Percentiles rank a stretch among this genome's conserved stretches.
These are phyloP conservation scores for Polyporus arcularius DNA, from an alignment of 768 basidiomycete species.

Conservation along the genomic window DNA sequence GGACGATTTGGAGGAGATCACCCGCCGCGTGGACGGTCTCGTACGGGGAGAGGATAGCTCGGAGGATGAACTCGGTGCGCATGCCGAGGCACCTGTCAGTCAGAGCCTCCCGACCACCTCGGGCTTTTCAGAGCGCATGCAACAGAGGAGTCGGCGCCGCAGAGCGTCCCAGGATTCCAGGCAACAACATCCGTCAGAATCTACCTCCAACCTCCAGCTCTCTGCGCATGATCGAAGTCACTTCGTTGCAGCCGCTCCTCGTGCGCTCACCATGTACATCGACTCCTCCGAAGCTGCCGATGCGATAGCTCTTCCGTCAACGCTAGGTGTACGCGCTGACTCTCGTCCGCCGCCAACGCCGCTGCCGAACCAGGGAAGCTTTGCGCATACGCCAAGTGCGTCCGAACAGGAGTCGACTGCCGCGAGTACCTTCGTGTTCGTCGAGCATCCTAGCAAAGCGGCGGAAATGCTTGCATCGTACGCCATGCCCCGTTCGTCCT, in stretches of 20 bases:
- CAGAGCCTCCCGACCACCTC: conserved; percentile 32
- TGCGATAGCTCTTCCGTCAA: conserved; percentile 65
- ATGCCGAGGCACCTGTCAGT: conserved; percentile 21
- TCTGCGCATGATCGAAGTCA: conserved; percentile 52
- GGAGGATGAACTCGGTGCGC: conserved; percentile 7
- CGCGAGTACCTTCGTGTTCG: not conserved
- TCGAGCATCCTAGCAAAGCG: conserved; percentile 5
- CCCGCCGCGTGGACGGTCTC: conserved; percentile 59
- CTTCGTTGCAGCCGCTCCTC: conserved; percentile 68
- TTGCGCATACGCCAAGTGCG: conserved; percentile 4
- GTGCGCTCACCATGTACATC: conserved; percentile 75
- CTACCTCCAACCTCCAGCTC: conserved; percentile 48
- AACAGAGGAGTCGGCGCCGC: conserved; percentile 17
- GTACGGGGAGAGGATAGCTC: conserved; percentile 32
- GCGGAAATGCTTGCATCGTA: conserved; percentile 30
- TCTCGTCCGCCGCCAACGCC: conserved; percentile 22
- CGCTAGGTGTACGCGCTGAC: conserved; percentile 57
- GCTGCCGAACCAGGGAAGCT: conserved; percentile 9
- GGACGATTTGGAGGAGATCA: conserved; percentile 68
- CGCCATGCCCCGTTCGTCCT: conserved; percentile 13
- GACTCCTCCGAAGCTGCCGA: conserved; percentile 55
- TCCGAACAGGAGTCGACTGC: conserved; percentile 11
- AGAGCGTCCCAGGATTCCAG: conserved; percentile 27
- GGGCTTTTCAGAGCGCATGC: conserved; percentile 22
- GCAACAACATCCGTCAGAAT: conserved; percentile 34